phyloP scores from a whole-genome alignment of 148 eudicot genomes.

The Selenicereus undatus region DNA sequence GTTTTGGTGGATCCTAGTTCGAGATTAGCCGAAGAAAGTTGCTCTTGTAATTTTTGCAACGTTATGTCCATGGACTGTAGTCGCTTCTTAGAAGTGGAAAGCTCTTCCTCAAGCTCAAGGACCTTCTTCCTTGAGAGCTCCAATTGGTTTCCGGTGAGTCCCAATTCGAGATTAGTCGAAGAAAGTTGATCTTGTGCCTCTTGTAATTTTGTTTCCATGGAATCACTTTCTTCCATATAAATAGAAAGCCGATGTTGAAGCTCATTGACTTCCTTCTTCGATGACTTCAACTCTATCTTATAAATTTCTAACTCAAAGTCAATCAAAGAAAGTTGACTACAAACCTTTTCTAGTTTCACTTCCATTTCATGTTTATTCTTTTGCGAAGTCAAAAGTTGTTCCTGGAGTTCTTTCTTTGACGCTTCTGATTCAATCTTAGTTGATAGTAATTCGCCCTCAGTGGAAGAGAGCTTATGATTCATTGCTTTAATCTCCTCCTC shows the following conservation, averaged over 20 bases:
- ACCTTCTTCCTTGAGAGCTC: conserved; percentile 13
- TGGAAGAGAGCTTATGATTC: conserved; percentile 1
- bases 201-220: conserved; percentile 6
- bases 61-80: background rate
- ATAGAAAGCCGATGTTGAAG: conserved; percentile 11
- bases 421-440: conserved; percentile 5
- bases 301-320: conserved; percentile 14
- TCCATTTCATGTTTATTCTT: conserved; percentile 1
- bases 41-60: background rate
- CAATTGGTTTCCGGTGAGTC: conserved; percentile 1
- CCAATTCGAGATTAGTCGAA: conserved; percentile 6
- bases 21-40: background rate
- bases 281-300: conserved; percentile 12
- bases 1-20: background rate
- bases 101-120: conserved; percentile 16
- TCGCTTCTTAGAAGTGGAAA: conserved; percentile 6
- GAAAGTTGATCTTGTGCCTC: conserved; percentile 12
- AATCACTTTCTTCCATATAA: background rate
- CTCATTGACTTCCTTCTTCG: conserved; percentile 9
- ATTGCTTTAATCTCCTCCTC: background rate
- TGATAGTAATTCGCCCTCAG: conserved; percentile 2
- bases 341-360: conserved; percentile 7
- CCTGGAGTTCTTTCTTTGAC: conserved; percentile 3
- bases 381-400: conserved; percentile 4
- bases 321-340: conserved; percentile 13